Conservation (phyloP, 2,329 filamentous ascomycete species). For the Chalara sp. region DNA sequence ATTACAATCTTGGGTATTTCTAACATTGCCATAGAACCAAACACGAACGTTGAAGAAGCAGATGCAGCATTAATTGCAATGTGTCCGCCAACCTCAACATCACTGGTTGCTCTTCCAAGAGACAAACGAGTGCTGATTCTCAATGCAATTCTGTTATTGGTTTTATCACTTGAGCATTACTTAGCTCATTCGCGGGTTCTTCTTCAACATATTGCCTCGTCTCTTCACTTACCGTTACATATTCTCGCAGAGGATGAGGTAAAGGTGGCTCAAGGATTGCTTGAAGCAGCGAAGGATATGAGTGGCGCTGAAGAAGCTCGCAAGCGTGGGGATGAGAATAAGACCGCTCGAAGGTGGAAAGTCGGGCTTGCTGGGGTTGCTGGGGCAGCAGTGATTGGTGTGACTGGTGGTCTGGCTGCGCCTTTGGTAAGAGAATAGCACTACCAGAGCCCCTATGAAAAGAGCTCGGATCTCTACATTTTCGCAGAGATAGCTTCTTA, state of each 20-base stretch:
- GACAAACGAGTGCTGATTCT: slow-evolving; percentile 62
- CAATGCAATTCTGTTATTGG: slow-evolving; percentile 63
- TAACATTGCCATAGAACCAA: slow-evolving; percentile 18
- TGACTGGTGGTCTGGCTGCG: slow-evolving; percentile 69
- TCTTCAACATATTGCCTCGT: slow-evolving; percentile 63
- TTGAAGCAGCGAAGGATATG: slow-evolving; percentile 68
- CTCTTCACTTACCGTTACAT: slow-evolving; percentile 59
- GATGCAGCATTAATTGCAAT: slow-evolving; percentile 42
- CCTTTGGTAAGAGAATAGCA: slow-evolving; percentile 43
- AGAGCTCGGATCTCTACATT: too few relatives aligned
- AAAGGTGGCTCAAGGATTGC: slow-evolving; percentile 66
- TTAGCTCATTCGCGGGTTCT: slow-evolving; percentile 66
- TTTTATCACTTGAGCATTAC: slow-evolving; percentile 74
- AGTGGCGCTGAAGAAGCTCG: slow-evolving; percentile 64
- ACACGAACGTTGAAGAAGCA: slow-evolving; percentile 37
- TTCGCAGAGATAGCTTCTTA: too few relatives aligned
- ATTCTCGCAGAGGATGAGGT: slow-evolving; percentile 65
- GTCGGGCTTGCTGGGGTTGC: slow-evolving; percentile 84
- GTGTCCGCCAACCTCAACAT: slow-evolving; percentile 54
- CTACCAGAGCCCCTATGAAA: too few relatives aligned
- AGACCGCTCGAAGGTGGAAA: slow-evolving; percentile 73
- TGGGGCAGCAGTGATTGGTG: slow-evolving; percentile 70
- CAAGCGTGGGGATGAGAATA: slow-evolving; percentile 65
- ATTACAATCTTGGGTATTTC: too few relatives aligned
- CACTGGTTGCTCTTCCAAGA: slow-evolving; percentile 50